Conservation (phyloP, 257 asterid species). For the Jaltomata sinuosa region DNA sequence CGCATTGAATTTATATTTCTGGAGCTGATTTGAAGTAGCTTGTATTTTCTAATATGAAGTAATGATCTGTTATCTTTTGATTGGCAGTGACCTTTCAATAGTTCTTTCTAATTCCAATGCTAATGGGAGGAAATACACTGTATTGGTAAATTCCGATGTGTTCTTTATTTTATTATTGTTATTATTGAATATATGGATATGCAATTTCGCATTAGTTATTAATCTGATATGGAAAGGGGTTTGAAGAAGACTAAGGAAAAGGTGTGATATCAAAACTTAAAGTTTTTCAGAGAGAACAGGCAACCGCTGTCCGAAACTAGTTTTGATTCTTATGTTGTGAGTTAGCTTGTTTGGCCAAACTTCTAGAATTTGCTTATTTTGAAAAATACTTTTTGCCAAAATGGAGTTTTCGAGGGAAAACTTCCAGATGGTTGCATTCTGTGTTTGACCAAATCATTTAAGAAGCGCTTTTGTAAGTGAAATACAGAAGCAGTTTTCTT, state of each 20-base stretch:
- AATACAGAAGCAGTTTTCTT: not conserved
- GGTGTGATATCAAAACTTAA: not conserved
- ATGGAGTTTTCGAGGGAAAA: not conserved
- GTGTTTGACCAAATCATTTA: not conserved
- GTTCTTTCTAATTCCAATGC: constrained; percentile 24
- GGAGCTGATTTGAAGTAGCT: not conserved
- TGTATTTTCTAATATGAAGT: not conserved
- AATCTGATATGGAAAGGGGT: not conserved
- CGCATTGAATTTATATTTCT: not conserved
- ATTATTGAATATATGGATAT: not conserved
- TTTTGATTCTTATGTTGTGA: not conserved
- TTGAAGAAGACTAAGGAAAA: not conserved
- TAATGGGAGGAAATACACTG: constrained; percentile 52
- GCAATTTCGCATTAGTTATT: not conserved
- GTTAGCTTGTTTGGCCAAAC: not conserved
- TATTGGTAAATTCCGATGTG: constrained; percentile 38
- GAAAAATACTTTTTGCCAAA: not conserved
- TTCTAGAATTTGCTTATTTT: not conserved
- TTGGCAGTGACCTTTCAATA: constrained; percentile 41
- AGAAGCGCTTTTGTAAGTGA: not conserved
- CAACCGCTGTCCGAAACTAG: not conserved
- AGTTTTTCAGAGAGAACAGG: not conserved
- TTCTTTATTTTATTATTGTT: not conserved
- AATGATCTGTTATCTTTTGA: not conserved
- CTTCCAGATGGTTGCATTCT: not conserved